Percentiles rank a stretch among this genome's conserved stretches.
These are phyloP conservation scores for Bipolaris zeicola DNA, from an alignment of 2,329 filamentous ascomycete genomes.

Conservation along the genomic window DNA sequence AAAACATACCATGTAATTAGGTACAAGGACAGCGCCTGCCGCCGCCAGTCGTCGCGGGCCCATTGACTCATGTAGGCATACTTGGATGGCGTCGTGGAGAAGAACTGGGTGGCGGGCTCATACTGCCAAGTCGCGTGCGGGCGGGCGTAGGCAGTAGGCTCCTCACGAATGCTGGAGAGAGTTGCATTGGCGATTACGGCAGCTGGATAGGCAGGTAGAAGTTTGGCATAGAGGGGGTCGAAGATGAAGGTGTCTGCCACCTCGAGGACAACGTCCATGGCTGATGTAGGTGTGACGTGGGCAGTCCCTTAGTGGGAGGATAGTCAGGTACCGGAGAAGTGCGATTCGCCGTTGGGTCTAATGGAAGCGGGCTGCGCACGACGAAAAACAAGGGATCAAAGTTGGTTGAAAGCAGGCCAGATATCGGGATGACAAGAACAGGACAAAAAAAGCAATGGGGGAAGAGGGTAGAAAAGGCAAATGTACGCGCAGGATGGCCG, in stretches of 20 bases:
- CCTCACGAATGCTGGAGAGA: constrained; percentile 56
- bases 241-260: constrained; percentile 79
- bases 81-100: constrained; percentile 71
- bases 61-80: constrained; percentile 80
- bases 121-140: constrained; percentile 63
- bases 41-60: constrained; percentile 75
- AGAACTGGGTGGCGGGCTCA: constrained; percentile 72
- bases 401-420: neutral
- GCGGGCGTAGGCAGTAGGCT: constrained; percentile 36
- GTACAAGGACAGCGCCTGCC: constrained; percentile 78
- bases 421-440: neutral
- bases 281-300: constrained; percentile 16
- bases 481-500: constrained; percentile 9
- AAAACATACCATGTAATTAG: constrained; percentile 77
- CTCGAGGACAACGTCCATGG: constrained; percentile 93
- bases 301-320: constrained; percentile 11
- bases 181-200: constrained; percentile 62
- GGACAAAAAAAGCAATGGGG: neutral
- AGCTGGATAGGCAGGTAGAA: constrained; percentile 63
- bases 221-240: constrained; percentile 76
- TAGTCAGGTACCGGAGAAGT: constrained; percentile 26
- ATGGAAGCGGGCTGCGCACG: neutral
- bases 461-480: neutral
- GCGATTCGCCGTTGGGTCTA: constrained; percentile 27
- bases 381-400: neutral